Conservation (phyloP, 257 asterid species). For the Prunella vulgaris region DNA sequence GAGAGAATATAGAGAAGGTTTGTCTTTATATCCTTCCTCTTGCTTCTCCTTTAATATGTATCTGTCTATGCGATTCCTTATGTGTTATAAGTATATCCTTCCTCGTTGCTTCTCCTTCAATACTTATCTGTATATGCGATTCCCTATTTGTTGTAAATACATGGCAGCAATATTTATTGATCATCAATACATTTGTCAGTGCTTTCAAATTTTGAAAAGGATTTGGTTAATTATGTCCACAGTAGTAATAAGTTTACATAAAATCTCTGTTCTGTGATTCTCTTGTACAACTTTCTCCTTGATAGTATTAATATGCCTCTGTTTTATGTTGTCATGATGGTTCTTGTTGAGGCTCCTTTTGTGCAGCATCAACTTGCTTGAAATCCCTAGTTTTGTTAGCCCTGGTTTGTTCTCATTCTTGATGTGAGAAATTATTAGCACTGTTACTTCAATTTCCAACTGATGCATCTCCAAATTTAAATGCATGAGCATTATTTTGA, state of each 20-base stretch:
- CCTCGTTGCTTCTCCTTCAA: neutral
- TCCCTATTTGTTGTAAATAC: neutral
- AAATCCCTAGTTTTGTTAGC: neutral
- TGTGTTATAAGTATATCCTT: neutral
- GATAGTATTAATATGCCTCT: neutral
- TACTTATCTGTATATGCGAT: neutral
- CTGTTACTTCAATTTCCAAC: neutral
- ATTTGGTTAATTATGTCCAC: neutral
- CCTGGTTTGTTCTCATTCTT: neutral
- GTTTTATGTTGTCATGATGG: too few species aligned
- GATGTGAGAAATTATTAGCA: neutral
- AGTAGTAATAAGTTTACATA: neutral
- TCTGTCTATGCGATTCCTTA: neutral
- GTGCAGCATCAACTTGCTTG: too few species aligned
- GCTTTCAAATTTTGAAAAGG: neutral
- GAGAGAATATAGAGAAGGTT: conserved; percentile 53
- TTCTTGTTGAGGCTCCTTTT: too few species aligned
- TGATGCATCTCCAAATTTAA: neutral
- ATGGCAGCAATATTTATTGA: neutral
- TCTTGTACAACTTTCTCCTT: neutral
- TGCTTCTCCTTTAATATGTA: neutral
- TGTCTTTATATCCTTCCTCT: neutral
- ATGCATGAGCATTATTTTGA: neutral
- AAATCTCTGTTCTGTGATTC: neutral
- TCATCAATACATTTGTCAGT: neutral